Conservation (phyloP, 2,329 filamentous ascomycete genomes). For the Phyllosticta citribraziliensis region DNA sequence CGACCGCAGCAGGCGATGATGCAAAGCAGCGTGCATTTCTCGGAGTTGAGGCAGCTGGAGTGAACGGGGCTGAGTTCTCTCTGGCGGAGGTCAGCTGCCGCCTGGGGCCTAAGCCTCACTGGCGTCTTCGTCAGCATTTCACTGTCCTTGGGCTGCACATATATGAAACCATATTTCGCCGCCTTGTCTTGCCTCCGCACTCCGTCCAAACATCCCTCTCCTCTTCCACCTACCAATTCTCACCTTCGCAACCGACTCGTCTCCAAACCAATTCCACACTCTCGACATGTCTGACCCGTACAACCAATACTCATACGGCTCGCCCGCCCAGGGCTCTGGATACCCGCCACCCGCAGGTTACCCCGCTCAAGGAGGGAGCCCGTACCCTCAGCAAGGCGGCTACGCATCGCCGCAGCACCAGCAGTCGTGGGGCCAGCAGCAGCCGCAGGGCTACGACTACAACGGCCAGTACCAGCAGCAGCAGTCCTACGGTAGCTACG, state of each 20-base stretch:
- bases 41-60: neutral
- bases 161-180: neutral
- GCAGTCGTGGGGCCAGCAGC: constrained; percentile 13
- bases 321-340: constrained; percentile 19
- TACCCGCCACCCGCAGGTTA: constrained; percentile 13
- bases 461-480: constrained; percentile 13
- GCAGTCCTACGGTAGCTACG: constrained; percentile 32
- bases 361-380: constrained; percentile 11
- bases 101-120: neutral
- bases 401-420: constrained; percentile 4
- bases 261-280: neutral
- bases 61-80: neutral
- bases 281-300: constrained; percentile 17
- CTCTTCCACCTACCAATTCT: neutral
- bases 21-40: neutral
- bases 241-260: neutral
- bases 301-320: constrained; percentile 23
- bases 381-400: constrained; percentile 14
- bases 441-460: constrained; percentile 6
- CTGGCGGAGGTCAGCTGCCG: neutral
- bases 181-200: neutral
- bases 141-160: neutral
- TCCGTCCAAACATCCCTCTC: neutral
- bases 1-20: neutral
- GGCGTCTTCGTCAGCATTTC: neutral